phyloP scores from a whole-genome alignment of 768 basidiomycete genomes.

The Dioszegia crocea region DNA sequence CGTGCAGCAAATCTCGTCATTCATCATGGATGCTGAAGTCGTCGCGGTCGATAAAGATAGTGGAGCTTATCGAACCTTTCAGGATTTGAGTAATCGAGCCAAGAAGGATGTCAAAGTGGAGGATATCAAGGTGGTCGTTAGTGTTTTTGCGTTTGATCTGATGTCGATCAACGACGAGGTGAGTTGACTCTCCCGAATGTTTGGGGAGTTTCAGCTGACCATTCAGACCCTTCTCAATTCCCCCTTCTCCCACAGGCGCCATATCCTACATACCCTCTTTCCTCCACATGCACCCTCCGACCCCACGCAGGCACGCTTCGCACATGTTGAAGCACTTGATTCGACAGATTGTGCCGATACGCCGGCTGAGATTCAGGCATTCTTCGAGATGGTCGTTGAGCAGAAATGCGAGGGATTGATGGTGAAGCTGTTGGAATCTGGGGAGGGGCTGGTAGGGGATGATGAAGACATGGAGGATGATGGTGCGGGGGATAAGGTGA shows the following conservation, averaged over 20 bases:
- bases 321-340: conserved; percentile 64
- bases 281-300: conserved; percentile 55
- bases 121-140: conserved; percentile 72
- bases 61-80: conserved; percentile 70
- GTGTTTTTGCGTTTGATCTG: conserved; percentile 82
- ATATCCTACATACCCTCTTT: conserved; percentile 63
- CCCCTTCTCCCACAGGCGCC: conserved; percentile 68
- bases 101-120: conserved; percentile 73
- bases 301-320: conserved; percentile 59
- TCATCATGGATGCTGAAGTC: conserved; percentile 73
- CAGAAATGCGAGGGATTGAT: conserved; percentile 87
- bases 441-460: conserved; percentile 41
- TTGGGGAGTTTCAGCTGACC: too few species aligned
- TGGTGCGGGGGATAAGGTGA: conserved; percentile 18
- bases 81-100: conserved; percentile 77
- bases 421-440: conserved; percentile 77
- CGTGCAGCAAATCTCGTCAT: conserved; percentile 25
- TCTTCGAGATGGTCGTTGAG: conserved; percentile 70
- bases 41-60: conserved; percentile 70
- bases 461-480: conserved; percentile 46
- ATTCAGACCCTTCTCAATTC: conserved; percentile 68
- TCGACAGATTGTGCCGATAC: conserved; percentile 58
- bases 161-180: conserved; percentile 81
- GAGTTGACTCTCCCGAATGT: too few species aligned
- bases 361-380: conserved; percentile 61